A percentile compares a stretch with the other conserved stretches of the same genome.
phyloP scores from a whole-genome alignment of 2,329 filamentous ascomycete genomes.

The Gaeumannomyces tritici region DNA sequence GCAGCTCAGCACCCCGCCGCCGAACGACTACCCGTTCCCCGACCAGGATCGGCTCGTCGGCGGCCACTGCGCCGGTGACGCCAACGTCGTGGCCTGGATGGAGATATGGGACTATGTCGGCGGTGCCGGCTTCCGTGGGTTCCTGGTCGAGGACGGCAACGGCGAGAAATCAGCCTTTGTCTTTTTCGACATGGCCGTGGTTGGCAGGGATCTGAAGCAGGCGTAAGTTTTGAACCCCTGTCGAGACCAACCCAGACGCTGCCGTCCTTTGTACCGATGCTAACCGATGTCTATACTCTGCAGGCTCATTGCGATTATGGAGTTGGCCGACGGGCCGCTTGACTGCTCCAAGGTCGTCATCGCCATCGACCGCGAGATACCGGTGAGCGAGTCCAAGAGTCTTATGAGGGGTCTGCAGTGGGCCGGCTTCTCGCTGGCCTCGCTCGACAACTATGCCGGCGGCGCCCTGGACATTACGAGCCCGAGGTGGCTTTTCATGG shows the following conservation, averaged over 20 bases:
- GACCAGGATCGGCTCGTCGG: constrained; percentile 16
- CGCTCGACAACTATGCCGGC: constrained; percentile 65
- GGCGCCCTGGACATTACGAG: constrained; percentile 55
- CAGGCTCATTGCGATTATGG: constrained; percentile 82
- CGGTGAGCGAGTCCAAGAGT: constrained; percentile 50
- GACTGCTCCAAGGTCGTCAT: constrained; percentile 70
- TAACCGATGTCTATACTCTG: constrained; percentile 15
- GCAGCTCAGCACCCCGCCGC: constrained; percentile 32
- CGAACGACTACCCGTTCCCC: constrained; percentile 27
- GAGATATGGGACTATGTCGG: constrained; percentile 81
- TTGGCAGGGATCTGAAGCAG: constrained; percentile 74
- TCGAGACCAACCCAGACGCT: background rate
- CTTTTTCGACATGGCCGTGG: constrained; percentile 68
- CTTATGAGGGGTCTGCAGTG: constrained; percentile 79
- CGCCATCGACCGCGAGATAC: constrained; percentile 66
- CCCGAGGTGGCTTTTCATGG: constrained; percentile 74
- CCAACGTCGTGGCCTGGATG: constrained; percentile 51
- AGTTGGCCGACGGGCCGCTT: constrained; percentile 70
- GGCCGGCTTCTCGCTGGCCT: constrained; percentile 83
- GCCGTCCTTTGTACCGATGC: constrained; percentile 2
- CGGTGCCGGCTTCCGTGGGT: constrained; percentile 77
- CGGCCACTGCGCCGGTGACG: constrained; percentile 10
- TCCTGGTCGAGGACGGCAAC: constrained; percentile 54
- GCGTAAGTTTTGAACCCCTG: constrained; percentile 48
- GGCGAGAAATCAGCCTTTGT: constrained; percentile 68